These are phyloP conservation scores for Dipteronia dyeriana DNA, from an alignment of 345 rosid species.

Conservation along the genomic window DNA sequence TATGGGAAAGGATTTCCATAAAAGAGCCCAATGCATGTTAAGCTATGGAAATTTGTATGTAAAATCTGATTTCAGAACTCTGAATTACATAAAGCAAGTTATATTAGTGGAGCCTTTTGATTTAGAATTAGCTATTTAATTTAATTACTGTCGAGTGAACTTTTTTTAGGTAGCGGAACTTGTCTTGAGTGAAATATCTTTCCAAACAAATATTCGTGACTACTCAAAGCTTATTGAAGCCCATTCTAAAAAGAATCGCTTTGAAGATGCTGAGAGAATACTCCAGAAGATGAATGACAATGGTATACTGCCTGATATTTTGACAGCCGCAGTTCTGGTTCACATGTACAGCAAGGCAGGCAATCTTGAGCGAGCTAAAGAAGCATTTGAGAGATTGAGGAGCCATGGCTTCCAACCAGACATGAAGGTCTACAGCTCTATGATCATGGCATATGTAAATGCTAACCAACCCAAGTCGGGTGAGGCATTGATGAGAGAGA, in stretches of 20 bases:
- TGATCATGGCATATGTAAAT: conserved; percentile 76
- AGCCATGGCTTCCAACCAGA: conserved; percentile 69
- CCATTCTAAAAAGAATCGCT: conserved; percentile 51
- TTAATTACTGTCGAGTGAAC: conserved; percentile 7
- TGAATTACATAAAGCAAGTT: background rate
- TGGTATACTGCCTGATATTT: conserved; percentile 62
- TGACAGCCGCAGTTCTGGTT: conserved; percentile 49
- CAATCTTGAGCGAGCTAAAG: conserved; percentile 63
- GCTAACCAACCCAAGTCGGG: conserved; percentile 55
- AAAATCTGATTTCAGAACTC: background rate
- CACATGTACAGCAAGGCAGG: conserved; percentile 78
- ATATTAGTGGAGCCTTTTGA: background rate
- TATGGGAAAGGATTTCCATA: background rate
- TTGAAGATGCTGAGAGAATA: conserved; percentile 77
- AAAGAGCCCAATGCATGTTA: background rate
- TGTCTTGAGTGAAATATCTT: conserved; percentile 63
- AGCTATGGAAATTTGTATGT: background rate
- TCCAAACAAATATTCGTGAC: conserved; percentile 58
- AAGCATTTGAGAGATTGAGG: conserved; percentile 61
- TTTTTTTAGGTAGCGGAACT: conserved; percentile 67
- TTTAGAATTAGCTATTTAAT: conserved; percentile 21
- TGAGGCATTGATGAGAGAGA: conserved; percentile 54
- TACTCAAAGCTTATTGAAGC: conserved; percentile 71
- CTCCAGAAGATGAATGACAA: conserved; percentile 66
- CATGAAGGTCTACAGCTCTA: conserved; percentile 50